These are phyloP conservation scores for Penicillium arizonense DNA, from an alignment of 495 filamentous ascomycete species.

Conservation along the genomic window DNA sequence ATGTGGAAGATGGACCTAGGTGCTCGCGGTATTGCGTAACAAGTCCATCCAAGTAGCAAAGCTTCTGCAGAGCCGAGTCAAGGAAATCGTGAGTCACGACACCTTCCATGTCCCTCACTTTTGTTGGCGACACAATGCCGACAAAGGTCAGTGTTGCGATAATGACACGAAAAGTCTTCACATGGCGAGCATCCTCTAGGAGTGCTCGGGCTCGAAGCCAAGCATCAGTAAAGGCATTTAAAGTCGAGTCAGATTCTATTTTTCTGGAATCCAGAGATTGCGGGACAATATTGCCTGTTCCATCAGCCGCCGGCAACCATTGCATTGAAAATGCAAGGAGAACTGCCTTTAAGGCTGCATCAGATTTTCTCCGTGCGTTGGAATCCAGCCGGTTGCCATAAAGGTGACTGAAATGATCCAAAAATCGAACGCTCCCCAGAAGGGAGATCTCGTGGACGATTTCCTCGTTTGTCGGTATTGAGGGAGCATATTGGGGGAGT, in stretches of 20 bases:
- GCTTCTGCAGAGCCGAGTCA: conserved; percentile 8
- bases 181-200: conserved; percentile 1
- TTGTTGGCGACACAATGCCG: conserved; percentile 17
- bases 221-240: conserved; percentile 14
- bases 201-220: conserved; percentile 12
- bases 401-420: conserved; percentile 27
- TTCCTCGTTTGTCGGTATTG: not conserved
- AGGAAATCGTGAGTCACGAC: conserved; percentile 5
- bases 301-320: conserved; percentile 14
- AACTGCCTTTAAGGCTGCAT: conserved; percentile 17
- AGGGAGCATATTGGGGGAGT: not conserved
- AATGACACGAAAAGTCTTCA: conserved; percentile 18
- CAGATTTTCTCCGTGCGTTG: conserved; percentile 9
- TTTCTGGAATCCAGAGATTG: not conserved
- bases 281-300: too few relatives aligned
- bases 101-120: not conserved
- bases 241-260: not conserved
- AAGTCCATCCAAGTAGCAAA: conserved; percentile 11
- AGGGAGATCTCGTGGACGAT: conserved; percentile 5
- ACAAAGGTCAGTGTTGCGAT: conserved; percentile 20
- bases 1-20: conserved; percentile 18
- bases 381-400: conserved; percentile 21
- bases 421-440: conserved; percentile 20
- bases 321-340: conserved; percentile 23
- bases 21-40: conserved; percentile 15